A percentile compares a stretch with the other conserved stretches of the same genome.
These are phyloP conservation scores for Metschnikowia hibisci DNA, from an alignment of 805 yeast species.

Conservation along the genomic window DNA sequence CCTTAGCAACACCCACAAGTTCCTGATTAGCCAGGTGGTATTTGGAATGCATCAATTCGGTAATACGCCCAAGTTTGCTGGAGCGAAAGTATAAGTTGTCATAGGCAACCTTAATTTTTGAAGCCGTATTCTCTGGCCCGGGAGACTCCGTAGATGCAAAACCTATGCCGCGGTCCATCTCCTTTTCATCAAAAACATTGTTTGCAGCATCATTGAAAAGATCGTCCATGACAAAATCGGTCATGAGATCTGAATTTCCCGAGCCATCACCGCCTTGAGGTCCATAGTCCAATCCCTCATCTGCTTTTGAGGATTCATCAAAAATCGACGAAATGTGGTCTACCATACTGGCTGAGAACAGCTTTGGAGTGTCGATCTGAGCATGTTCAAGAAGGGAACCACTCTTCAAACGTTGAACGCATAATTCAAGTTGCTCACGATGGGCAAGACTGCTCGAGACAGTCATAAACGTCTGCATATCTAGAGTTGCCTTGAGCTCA, in stretches of 20 bases:
- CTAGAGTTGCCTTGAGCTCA: conserved; percentile 13
- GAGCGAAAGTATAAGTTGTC: neutral
- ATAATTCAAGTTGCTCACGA: conserved; percentile 2
- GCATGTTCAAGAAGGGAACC: neutral
- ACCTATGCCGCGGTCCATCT: neutral
- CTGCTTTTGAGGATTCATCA: conserved; percentile 7
- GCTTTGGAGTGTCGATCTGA: neutral
- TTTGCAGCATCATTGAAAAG: conserved; percentile 17
- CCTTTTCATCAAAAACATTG: conserved; percentile 13
- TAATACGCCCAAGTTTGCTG: conserved; percentile 2
- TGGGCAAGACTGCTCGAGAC: conserved; percentile 4
- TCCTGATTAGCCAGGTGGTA: neutral
- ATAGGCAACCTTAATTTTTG: neutral
- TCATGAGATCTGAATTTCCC: conserved; percentile 9
- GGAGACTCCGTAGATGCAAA: neutral
- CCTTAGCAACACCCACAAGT: neutral
- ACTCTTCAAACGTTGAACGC: neutral
- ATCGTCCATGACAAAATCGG: conserved; percentile 19
- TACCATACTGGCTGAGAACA: conserved; percentile 10
- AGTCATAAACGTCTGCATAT: conserved; percentile 11
- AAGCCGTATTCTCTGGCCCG: neutral
- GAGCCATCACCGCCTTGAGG: neutral
- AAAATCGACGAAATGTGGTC: conserved; percentile 16
- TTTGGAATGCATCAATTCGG: neutral
- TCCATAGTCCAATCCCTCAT: neutral